Evolutionary conservation across 208 protist genomes (phyloP).

Genomic region (Trypanosoma melophagium): DNA sequence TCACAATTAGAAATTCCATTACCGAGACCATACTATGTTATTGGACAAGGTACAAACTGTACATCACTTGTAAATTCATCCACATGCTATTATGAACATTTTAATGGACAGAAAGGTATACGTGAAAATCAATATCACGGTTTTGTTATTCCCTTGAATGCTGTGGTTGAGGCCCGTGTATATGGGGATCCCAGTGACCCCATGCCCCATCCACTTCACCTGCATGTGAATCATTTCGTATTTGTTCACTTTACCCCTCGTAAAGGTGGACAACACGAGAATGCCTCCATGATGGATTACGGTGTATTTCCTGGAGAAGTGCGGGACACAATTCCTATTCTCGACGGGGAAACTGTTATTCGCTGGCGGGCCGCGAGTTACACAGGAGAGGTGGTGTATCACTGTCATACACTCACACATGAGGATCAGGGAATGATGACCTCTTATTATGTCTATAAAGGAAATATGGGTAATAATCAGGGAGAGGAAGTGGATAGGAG

Average conservation of each 20-base stretch:
- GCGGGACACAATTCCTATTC: constrained; percentile 85
- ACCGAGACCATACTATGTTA: constrained; percentile 56
- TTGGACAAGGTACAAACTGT: constrained; percentile 74
- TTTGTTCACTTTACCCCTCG: constrained; percentile 71
- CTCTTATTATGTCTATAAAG: constrained; percentile 64
- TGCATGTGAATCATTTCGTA: constrained; percentile 89
- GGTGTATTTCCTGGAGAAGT: constrained; percentile 60
- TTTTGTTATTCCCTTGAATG: constrained; percentile 68
- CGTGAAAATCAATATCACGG: constrained; percentile 41
- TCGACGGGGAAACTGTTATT: constrained; percentile 78
- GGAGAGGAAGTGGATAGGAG: background rate
- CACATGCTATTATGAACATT: constrained; percentile 69
- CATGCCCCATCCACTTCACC: constrained; percentile 78
- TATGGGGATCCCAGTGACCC: constrained; percentile 72
- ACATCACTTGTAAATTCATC: constrained; percentile 49
- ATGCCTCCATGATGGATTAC: constrained; percentile 69
- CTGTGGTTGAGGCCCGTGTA: constrained; percentile 58
- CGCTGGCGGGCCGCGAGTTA: constrained; percentile 80
- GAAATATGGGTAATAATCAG: background rate
- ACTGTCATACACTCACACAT: constrained; percentile 82
- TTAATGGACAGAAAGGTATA: constrained; percentile 44
- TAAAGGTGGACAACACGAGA: constrained; percentile 68
- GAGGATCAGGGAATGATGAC: constrained; percentile 89
- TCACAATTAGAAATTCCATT: constrained; percentile 49
- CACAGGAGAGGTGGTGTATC: constrained; percentile 78